Evolutionary conservation across 345 rosid genomes (phyloP), one percentile per base, ranked within the genome.

Genomic region (Sonneratia alba): DNA sequence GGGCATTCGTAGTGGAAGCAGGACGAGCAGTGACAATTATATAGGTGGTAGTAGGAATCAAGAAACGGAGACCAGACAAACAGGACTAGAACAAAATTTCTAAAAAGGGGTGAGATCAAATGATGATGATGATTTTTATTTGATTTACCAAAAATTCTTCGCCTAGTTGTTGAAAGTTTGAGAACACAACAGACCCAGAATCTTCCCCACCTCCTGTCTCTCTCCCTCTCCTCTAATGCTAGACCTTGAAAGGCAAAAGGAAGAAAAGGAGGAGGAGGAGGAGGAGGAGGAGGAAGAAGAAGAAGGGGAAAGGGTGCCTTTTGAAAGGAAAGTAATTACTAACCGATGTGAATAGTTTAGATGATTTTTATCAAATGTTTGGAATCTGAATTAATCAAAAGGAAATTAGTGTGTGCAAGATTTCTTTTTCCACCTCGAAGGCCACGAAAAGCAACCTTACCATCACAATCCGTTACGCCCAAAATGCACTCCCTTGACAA

Each of bases 61-160:
- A 75, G 82, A 73, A 83, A 70, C 76, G 68, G 62, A 74, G 81
- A 87, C 47, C 75, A 70, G 88, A 85, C 87, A 75, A 78, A 70
- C 53, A 68, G 72, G 66, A 82, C 72, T 71, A 49, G 77, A 77
- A 78, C 85, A 75, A 78, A 79, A 77, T 13, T 67, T 84, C 82
- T 77, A 75, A 80, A 83, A 85, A 80, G 89, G 70, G 65, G 74
- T 45, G 67, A 53, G 66, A 27, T 34, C 66, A 62, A 78, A 68
- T 73, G 32, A 15, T 47, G 27, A 55, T 27, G 66, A 9, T 57
- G 63, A 57, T 57, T n/a, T 69, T 70, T 45, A 43, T 51, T 66
- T 56, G 71, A 48, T 75, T 71, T 51, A 49, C 59, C 69, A n/a
- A 72, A 77, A 73, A 61, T 80, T 69, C 53, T 42, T 68, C 36